Evolutionary conservation across 768 basidiomycete genomes (phyloP).

Genomic region (Suillus paluster): DNA sequence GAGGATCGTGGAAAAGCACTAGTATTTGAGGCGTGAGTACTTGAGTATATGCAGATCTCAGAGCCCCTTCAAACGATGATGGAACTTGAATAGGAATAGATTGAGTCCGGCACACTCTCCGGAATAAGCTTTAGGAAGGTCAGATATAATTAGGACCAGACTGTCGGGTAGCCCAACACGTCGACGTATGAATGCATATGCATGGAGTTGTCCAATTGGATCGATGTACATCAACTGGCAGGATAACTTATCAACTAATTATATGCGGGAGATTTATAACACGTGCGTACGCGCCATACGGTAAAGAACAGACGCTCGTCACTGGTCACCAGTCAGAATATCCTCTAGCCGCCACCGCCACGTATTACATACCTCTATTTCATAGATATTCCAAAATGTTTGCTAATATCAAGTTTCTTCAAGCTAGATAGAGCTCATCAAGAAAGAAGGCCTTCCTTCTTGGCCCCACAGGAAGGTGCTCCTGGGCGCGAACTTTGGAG

Average conservation of each 20-base stretch:
- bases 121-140: background rate
- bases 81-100: background rate
- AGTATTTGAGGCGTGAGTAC: background rate
- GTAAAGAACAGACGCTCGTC: background rate
- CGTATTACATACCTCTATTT: background rate
- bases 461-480: slow-evolving; percentile 1
- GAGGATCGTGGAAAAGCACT: background rate
- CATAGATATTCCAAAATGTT: background rate
- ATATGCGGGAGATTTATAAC: background rate
- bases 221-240: background rate
- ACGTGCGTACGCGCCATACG: background rate
- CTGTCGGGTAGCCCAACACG: no score
- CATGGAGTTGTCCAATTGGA: no score
- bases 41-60: background rate
- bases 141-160: no score
- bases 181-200: no score
- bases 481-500: slow-evolving; percentile 7
- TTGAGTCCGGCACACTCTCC: no score
- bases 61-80: background rate
- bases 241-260: background rate
- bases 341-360: background rate
- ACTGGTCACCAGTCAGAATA: background rate
- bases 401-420: background rate
- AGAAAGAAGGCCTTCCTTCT: slow-evolving; percentile 5
- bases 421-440: slow-evolving; percentile 1